Conservation (phyloP, 1,139 yeast species). For the Diutina pseudorugosa region DNA sequence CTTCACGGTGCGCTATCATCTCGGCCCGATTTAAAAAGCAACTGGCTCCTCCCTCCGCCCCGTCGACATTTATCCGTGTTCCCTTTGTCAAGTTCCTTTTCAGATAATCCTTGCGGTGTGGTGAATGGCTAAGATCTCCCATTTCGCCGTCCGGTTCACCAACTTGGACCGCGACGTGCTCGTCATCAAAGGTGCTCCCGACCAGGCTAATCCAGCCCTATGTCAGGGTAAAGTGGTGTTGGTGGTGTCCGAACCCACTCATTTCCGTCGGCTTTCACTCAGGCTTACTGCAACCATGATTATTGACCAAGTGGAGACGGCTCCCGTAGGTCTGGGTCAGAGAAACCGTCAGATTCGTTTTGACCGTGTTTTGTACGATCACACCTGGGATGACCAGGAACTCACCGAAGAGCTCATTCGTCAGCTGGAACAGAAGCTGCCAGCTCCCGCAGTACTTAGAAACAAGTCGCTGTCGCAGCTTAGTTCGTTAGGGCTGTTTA, state of each 20-base stretch:
- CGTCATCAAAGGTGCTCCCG: slow-evolving; percentile 64
- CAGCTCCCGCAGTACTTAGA: slow-evolving; percentile 5
- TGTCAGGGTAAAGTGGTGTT: slow-evolving; percentile 70
- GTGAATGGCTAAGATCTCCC: slow-evolving; percentile 18
- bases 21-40: not conserved
- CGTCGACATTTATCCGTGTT: not conserved
- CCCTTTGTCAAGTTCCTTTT: too few species aligned
- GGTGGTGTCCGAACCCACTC: slow-evolving; percentile 64
- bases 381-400: slow-evolving; percentile 63
- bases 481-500: slow-evolving; percentile 7
- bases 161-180: slow-evolving; percentile 71
- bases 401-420: slow-evolving; percentile 19
- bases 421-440: slow-evolving; percentile 16
- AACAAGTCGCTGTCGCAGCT: slow-evolving; percentile 21
- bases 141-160: slow-evolving; percentile 51
- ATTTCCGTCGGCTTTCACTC: slow-evolving; percentile 50
- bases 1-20: not conserved
- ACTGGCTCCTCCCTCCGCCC: not conserved
- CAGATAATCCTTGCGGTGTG: too few species aligned
- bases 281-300: slow-evolving; percentile 49
- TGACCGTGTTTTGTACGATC: slow-evolving; percentile 60
- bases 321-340: not conserved
- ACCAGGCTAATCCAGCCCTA: slow-evolving; percentile 68
- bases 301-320: slow-evolving; percentile 19
- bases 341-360: slow-evolving; percentile 33